Evolutionary conservation across 768 basidiomycete species (phyloP).

Genomic region (Psilocybe tampanensis): DNA sequence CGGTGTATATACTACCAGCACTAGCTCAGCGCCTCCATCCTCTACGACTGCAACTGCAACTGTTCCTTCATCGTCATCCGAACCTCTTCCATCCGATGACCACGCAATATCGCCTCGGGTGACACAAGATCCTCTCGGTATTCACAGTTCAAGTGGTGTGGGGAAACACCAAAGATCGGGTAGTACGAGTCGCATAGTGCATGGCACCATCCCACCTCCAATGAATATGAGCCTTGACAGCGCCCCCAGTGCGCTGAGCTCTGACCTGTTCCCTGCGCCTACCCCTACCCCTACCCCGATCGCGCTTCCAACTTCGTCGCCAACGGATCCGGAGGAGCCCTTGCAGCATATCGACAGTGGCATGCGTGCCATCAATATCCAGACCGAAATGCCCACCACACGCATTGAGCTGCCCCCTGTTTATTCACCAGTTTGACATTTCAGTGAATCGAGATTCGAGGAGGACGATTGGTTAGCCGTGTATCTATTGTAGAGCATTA

Average conservation of each 20-base stretch:
- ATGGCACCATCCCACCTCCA: not conserved
- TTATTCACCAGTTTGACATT: constrained; percentile 28
- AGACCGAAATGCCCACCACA: not conserved
- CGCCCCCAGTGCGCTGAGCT: not conserved
- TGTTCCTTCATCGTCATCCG: not conserved
- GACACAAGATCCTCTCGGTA: not conserved
- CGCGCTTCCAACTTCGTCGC: too few species aligned
- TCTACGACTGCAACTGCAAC: not conserved
- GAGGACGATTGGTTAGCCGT: too few species aligned
- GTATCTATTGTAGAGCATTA: too few species aligned
- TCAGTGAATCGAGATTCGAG: not conserved
- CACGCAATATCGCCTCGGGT: not conserved
- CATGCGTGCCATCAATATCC: constrained; percentile 17
- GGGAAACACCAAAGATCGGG: not conserved
- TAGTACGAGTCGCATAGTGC: not conserved
- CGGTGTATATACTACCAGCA: not conserved
- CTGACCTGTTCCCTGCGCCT: not conserved
- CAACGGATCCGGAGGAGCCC: not conserved
- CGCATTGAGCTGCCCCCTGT: constrained; percentile 33
- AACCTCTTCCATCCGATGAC: not conserved
- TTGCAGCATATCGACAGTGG: constrained; percentile 34
- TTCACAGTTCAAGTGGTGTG: not conserved
- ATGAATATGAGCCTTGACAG: too few species aligned
- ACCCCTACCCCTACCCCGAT: not conserved
- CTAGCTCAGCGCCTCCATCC: not conserved